Conservation (phyloP, 768 basidiomycete genomes). For the Pisolithus sp. region DNA sequence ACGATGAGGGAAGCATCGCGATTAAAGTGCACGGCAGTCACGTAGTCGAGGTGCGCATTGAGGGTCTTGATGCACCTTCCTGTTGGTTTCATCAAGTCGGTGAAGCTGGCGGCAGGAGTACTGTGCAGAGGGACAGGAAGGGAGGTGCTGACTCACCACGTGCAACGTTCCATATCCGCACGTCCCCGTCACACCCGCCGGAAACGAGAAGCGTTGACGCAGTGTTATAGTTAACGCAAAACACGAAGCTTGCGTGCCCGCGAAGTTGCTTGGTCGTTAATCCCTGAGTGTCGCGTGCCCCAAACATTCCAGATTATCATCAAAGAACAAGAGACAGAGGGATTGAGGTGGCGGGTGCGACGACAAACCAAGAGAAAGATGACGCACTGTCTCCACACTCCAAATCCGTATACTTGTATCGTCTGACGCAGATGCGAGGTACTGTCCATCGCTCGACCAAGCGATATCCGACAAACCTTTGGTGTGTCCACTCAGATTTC, state of each 20-base stretch:
- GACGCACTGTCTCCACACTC: conserved; percentile 72
- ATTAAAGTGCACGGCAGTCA: conserved; percentile 93
- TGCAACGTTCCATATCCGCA: conserved; percentile 86
- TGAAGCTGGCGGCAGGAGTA: not conserved
- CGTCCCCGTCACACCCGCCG: conserved; percentile 88
- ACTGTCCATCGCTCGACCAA: conserved; percentile 79
- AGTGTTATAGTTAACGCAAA: conserved; percentile 88
- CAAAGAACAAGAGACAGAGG: no score
- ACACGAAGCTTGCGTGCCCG: conserved; percentile 84
- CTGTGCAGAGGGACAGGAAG: not conserved
- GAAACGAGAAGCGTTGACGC: conserved; percentile 85
- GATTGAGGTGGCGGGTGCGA: not conserved
- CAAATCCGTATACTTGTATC: conserved; percentile 87
- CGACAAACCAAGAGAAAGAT: conserved; percentile 2
- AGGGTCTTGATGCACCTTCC: conserved; percentile 82
- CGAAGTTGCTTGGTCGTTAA: conserved; percentile 63
- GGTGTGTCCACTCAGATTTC: conserved; percentile 69
- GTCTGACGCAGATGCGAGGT: conserved; percentile 88
- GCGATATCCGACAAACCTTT: conserved; percentile 85
- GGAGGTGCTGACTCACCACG: conserved; percentile 44
- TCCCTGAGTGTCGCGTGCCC: conserved; percentile 39
- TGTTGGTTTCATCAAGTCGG: conserved; percentile 17
- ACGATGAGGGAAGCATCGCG: conserved; percentile 87
- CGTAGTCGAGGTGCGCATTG: conserved; percentile 91
- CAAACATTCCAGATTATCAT: no score